Evolutionary conservation across 2,329 filamentous ascomycete species (phyloP), one percentile per base, ranked within the genome.

Genomic region (Cercospora nicotianae): DNA sequence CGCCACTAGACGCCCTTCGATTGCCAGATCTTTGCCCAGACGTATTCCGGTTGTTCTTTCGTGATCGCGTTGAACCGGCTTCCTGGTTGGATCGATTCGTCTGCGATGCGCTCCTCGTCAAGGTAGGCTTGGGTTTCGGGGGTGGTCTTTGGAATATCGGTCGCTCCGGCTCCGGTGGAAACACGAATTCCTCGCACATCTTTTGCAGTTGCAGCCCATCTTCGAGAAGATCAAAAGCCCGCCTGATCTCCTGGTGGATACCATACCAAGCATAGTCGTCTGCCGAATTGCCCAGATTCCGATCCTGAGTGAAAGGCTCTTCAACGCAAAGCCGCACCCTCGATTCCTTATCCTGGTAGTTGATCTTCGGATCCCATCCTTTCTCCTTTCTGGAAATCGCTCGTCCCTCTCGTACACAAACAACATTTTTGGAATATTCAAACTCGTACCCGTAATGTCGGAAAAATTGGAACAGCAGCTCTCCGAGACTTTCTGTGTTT

Each of bases 381-480:
- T 98, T 98, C 66, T 93, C 92, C 70, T 88, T 86, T 78, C 97
- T 94, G 8, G 90, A 89, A 65, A 96, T 82, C 65, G 94, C 81
- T 74, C 87, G 90, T 10, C 94, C 95, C 73, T 91, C 86, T 23
- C 94, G 89, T 60, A 99, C 90, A 0, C 95, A 98, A 45, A 98
- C 84, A 9, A 92, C 93, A 70, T 88, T 84, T 69, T 90, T 91
- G 73, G 94, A 91, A 76, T 95, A 98, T 77, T 98, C 90, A 69
- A 98, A 89, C 78, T 97, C 94, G 79, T 97, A 90, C 1, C 91
- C 94, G 76, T 97, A 99, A 75, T 94, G 93, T 55, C 93, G 90
- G 80, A 98, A 99, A 80, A 99, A 99, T 51, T 94, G 87, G 75
- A 98, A 99, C 1, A 99, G 83, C n/a, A 99, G 85, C 69, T 93